phyloP scores from a whole-genome alignment of 1,139 yeast species.

The Pichia norvegensis region DNA sequence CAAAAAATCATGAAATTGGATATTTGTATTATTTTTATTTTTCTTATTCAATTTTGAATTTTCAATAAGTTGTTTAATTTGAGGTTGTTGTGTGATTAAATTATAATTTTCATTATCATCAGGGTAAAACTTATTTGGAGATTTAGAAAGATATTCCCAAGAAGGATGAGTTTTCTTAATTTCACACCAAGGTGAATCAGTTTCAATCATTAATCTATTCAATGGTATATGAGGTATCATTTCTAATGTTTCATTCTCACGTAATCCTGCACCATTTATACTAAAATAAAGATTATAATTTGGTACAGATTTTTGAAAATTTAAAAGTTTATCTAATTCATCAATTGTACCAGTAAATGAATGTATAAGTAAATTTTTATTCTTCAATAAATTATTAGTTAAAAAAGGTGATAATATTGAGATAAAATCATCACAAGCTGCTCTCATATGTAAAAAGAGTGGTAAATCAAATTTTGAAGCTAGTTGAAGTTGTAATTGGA shows the following conservation, averaged over 20 bases:
- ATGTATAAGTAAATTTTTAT: conserved; percentile 68
- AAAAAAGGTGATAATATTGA: conserved; percentile 53
- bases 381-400: conserved; percentile 26
- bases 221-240: conserved; percentile 64
- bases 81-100: not conserved
- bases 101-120: conserved; percentile 18
- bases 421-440: conserved; percentile 76
- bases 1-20: conserved; percentile 39
- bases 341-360: conserved; percentile 82
- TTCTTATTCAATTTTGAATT: conserved; percentile 10
- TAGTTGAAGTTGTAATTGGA: conserved; percentile 61
- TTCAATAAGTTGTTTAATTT: conserved; percentile 2
- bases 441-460: conserved; percentile 81
- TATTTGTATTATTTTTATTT: conserved; percentile 17
- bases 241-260: conserved; percentile 62
- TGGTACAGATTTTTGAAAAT: conserved; percentile 9
- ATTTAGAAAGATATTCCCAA: conserved; percentile 43
- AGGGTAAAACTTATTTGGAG: conserved; percentile 54
- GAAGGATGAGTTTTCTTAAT: conserved; percentile 78
- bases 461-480: conserved; percentile 57
- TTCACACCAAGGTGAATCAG: conserved; percentile 99
- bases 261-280: conserved; percentile 87
- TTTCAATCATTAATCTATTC: conserved; percentile 68
- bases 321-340: conserved; percentile 48
- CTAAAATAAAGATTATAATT: conserved; percentile 59